Conservation (phyloP, 768 basidiomycete species). For the Suillus ampliporus region DNA sequence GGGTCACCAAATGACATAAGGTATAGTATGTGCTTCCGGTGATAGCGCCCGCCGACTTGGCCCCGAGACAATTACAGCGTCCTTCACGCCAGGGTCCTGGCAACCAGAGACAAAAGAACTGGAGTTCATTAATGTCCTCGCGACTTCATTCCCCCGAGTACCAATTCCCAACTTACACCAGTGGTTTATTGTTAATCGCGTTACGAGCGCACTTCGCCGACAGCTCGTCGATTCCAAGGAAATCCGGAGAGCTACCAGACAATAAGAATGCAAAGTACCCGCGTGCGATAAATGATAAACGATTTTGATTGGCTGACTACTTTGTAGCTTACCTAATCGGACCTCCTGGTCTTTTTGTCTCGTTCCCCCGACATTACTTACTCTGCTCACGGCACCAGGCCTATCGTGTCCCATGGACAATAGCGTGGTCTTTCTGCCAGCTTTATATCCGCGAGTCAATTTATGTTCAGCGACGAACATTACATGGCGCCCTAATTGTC, state of each 20-base stretch:
- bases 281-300: not conserved
- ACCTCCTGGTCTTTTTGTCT: not conserved
- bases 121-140: not conserved
- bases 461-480: not conserved
- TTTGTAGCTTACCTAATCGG: not conserved
- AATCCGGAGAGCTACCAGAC: not conserved
- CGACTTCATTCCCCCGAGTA: not conserved
- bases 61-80: not conserved
- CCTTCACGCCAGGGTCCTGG: not conserved
- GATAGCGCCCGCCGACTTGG: not conserved
- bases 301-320: not conserved
- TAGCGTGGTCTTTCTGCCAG: not conserved
- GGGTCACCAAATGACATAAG: not conserved
- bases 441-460: not conserved
- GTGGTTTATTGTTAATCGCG: not conserved
- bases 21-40: not conserved
- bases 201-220: not conserved
- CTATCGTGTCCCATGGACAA: not conserved
- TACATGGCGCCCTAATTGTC: not conserved
- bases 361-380: not conserved
- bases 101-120: slow-evolving; percentile 5
- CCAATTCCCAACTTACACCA: not conserved
- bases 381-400: not conserved
- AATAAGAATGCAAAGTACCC: not conserved
- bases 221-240: not conserved